Percentiles rank a stretch among this genome's conserved stretches.
Evolutionary conservation across 306 rosid species (phyloP).

Genomic region (Gastrolobium villosum): DNA sequence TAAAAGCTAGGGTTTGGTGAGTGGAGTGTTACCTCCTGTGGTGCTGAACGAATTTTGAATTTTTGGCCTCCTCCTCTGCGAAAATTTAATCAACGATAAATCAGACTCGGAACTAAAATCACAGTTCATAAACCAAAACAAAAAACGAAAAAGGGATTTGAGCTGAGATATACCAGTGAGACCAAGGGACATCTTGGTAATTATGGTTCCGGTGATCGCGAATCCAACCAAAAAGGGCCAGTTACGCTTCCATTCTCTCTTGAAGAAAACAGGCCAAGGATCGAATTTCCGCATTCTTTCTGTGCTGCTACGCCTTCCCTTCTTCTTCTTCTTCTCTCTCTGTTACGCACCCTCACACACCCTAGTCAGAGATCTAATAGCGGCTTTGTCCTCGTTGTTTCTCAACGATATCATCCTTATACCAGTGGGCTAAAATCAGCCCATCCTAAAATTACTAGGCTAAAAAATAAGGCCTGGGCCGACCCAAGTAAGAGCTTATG

Average conservation of each 20-base stretch:
- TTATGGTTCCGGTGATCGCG: constrained; percentile 70
- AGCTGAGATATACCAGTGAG: constrained; percentile 59
- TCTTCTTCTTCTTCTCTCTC: neutral
- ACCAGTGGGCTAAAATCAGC: neutral
- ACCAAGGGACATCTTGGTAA: constrained; percentile 81
- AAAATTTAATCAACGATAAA: neutral
- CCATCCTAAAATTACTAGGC: neutral
- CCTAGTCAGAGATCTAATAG: neutral
- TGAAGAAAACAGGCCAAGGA: constrained; percentile 96
- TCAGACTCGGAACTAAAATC: constrained; percentile 22
- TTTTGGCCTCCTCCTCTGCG: constrained; percentile 89
- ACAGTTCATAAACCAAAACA: neutral
- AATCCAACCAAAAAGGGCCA: constrained; percentile 96
- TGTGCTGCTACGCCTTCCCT: neutral
- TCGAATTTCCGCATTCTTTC: constrained; percentile 74
- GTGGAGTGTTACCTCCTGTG: constrained; percentile 65
- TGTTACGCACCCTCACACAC: neutral
- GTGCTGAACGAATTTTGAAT: constrained; percentile 74
- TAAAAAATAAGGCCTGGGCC: neutral
- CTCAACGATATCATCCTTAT: neutral
- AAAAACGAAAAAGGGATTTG: neutral
- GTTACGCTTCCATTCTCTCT: constrained; percentile 83
- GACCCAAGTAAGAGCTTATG: no score
- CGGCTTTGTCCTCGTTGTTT: neutral
- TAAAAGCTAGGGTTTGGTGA: constrained; percentile 44